Conservation (phyloP, 2,329 filamentous ascomycete species). For the Elsinoe arachidis region DNA sequence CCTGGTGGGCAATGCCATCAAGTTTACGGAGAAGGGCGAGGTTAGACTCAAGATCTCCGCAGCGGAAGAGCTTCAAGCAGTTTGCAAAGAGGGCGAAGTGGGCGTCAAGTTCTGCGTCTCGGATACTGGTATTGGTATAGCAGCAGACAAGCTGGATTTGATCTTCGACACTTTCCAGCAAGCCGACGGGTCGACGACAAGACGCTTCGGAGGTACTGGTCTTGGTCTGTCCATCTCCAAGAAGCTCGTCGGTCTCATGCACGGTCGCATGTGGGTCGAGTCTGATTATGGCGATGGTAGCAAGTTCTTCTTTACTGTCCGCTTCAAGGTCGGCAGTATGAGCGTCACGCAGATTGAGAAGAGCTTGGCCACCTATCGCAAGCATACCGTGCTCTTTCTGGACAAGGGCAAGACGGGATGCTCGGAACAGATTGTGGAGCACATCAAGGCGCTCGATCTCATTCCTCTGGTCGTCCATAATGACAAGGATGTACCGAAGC, state of each 20-base stretch:
- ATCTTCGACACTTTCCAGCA: conserved; percentile 99
- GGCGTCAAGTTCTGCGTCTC: conserved; percentile 92
- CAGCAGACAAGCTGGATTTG: conserved; percentile 85
- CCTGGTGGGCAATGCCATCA: conserved; percentile 95
- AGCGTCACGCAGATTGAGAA: conserved; percentile 71
- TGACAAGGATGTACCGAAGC: conserved; percentile 55
- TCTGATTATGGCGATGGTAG: conserved; percentile 87
- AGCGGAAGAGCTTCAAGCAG: conserved; percentile 48
- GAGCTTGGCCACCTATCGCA: conserved; percentile 80
- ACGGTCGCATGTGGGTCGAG: conserved; percentile 91
- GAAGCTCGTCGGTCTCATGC: conserved; percentile 90
- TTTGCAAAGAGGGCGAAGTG: conserved; percentile 66
- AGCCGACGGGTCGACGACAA: conserved; percentile 90
- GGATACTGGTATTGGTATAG: conserved; percentile 94
- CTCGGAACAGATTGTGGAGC: conserved; percentile 64
- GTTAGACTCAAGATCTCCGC: conserved; percentile 87
- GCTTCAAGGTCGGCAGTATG: conserved; percentile 73
- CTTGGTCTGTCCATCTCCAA: conserved; percentile 92
- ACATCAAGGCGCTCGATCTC: conserved; percentile 71
- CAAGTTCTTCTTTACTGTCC: conserved; percentile 93
- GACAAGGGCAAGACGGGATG: conserved; percentile 78
- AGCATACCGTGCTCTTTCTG: conserved; percentile 87
- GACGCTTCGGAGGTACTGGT: conserved; percentile 91
- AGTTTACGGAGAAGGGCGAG: conserved; percentile 94
- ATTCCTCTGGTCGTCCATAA: conserved; percentile 76